A percentile compares a stretch with the other conserved stretches of the same genome.
These are phyloP conservation scores for Fistulifera pelliculosa DNA, from an alignment of 108 stramenopile genomes.

Conservation along the genomic window DNA sequence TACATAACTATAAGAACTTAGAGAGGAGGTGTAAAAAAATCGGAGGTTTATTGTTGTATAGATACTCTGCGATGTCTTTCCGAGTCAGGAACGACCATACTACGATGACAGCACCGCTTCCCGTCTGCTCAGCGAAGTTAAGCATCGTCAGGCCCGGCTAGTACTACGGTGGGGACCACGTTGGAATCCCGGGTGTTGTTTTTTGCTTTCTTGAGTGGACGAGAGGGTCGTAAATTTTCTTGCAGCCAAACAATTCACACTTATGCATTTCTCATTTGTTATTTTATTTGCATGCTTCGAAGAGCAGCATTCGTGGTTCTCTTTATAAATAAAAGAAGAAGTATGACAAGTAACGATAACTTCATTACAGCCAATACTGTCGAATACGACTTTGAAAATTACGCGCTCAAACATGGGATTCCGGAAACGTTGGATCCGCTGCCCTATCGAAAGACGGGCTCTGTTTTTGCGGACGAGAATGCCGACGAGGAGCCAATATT, in stretches of 20 bases:
- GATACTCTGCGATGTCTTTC: too few relatives aligned
- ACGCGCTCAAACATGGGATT: conserved; percentile 75
- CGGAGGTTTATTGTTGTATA: too few relatives aligned
- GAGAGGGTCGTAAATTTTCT: too few relatives aligned
- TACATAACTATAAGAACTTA: too few relatives aligned
- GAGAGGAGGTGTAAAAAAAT: too few relatives aligned
- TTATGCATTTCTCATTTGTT: too few relatives aligned
- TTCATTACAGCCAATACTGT: conserved; percentile 26
- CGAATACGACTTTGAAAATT: conserved; percentile 84
- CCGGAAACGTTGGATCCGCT: conserved; percentile 84
- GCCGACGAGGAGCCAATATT: conserved; percentile 61
- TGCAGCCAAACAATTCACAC: too few relatives aligned
- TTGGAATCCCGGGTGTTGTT: conserved; percentile 71
- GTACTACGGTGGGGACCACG: conserved; percentile 68
- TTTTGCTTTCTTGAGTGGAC: conserved; percentile 28
- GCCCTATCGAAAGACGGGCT: conserved; percentile 81
- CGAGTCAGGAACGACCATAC: conserved; percentile 73
- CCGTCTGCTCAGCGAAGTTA: conserved; percentile 82
- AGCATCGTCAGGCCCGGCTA: conserved; percentile 68
- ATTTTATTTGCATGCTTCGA: too few relatives aligned
- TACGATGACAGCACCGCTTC: conserved; percentile 74
- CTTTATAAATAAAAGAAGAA: too few relatives aligned
- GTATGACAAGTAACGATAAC: too few relatives aligned
- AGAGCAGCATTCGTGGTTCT: too few relatives aligned
- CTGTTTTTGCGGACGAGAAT: conserved; percentile 56